phyloP scores from a whole-genome alignment of 2,329 filamentous ascomycete genomes.

The Sarocladium brachiariae region DNA sequence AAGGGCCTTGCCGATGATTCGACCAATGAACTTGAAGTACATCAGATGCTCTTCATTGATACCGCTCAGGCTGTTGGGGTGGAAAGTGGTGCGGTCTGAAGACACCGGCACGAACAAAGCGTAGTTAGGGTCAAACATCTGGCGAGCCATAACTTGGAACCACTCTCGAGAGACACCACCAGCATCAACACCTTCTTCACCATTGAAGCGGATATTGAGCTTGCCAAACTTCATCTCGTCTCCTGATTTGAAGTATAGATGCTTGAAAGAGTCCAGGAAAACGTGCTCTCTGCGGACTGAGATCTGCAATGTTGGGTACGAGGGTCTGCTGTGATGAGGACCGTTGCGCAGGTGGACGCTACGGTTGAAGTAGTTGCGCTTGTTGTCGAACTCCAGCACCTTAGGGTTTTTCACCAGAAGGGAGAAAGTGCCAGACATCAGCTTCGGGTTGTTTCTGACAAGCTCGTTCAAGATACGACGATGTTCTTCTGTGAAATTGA shows the following conservation, averaged over 20 bases:
- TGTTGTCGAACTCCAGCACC: constrained; percentile 98
- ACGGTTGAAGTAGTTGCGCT: constrained; percentile 96
- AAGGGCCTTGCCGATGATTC: constrained; percentile 94
- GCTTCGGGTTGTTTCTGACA: constrained; percentile 90
- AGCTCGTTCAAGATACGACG: constrained; percentile 97
- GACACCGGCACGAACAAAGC: constrained; percentile 94
- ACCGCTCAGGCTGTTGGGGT: constrained; percentile 88
- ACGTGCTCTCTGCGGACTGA: constrained; percentile 89
- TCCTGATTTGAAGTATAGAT: constrained; percentile 92
- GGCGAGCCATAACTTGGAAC: constrained; percentile 95
- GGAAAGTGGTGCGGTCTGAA: constrained; percentile 96
- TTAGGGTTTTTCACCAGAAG: constrained; percentile 97
- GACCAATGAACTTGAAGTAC: constrained; percentile 99
- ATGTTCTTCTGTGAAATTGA: constrained; percentile 95
- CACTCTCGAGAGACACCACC: constrained; percentile 97
- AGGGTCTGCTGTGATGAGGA: constrained; percentile 61
- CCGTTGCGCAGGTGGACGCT: constrained; percentile 71
- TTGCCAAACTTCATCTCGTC: constrained; percentile 99
- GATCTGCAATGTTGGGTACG: constrained; percentile 70
- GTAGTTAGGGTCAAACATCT: constrained; percentile 99
- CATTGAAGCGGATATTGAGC: constrained; percentile 93
- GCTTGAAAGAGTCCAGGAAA: constrained; percentile 97
- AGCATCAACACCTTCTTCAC: constrained; percentile 95
- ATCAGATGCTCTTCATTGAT: constrained; percentile 93
- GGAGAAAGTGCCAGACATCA: constrained; percentile 98